Evolutionary conservation across 1,139 yeast genomes (phyloP), one percentile per base, ranked within the genome.

Genomic region (Hyphopichia fennica): DNA sequence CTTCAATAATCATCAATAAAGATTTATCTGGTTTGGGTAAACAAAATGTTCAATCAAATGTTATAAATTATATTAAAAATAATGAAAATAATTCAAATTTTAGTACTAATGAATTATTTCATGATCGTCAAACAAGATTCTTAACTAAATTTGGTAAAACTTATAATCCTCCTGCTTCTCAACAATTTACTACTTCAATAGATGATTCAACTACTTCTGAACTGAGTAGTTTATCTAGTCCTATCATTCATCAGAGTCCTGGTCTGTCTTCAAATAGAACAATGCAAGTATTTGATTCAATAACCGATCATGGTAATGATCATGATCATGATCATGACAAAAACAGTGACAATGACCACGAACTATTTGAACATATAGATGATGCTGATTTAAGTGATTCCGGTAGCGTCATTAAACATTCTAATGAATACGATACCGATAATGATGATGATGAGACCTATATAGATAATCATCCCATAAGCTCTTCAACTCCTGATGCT

Each of bases 81-180:
- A 56, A 56, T 37, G 56, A 53, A 22, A 43, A 47, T 36, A 45
- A 37, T 16, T 42, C 46, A 38, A 55, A 53, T 33, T 65, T 68
- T 41, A 58, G 67, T 44, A 60, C 75, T 23, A 63, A 68, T 48
- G 70, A 63, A 31, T 53, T 72, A 38, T 72, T 56, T 45, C 58
- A 64, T 13, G 72, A 71, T 40, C 58, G 76, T 39, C 70, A 67
- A 48, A 50, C 53, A 35, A 57, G 55, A 46, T 63, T 65, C 41
- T 54, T 65, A 46, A 65, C 74, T 19, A 61, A 57, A 16, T 66
- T 66, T 37, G 64, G 58, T 32, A 58, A 57, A 23, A 49, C 50
- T 39, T 60, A 63, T 43, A 56, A 57, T 41, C 60, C 41, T 10
- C 25, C 27, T 19, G 6, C n/a, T 3, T 9, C 11, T 11, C 28